Percentiles rank a stretch among this genome's conserved stretches.
phyloP scores from a whole-genome alignment of 164 flowering plant genomes.

The Chimonanthus praecox region DNA sequence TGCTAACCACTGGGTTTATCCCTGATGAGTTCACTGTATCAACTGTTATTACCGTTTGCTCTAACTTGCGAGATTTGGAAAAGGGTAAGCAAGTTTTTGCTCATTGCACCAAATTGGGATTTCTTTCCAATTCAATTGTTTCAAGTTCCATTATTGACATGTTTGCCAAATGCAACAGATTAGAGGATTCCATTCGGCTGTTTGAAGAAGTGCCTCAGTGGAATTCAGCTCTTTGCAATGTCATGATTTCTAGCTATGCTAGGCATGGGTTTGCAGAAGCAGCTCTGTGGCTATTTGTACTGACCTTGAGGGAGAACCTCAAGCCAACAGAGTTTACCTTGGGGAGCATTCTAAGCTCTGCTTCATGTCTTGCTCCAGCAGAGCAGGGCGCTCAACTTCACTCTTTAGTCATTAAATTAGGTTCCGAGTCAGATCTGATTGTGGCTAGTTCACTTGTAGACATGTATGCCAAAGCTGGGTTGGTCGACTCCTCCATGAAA shows the following conservation, averaged over 20 bases:
- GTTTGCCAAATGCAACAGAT: slow-evolving; percentile 68
- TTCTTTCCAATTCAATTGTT: slow-evolving; percentile 50
- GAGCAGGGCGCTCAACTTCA: slow-evolving; percentile 54
- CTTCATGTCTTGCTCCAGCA: slow-evolving; percentile 20
- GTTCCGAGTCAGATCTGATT: slow-evolving; percentile 36
- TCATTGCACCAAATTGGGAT: slow-evolving; percentile 46
- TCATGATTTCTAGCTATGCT: slow-evolving; percentile 56
- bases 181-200: slow-evolving; percentile 44
- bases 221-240: slow-evolving; percentile 47
- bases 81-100: slow-evolving; percentile 57
- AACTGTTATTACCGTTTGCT: slow-evolving; percentile 33
- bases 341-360: slow-evolving; percentile 37
- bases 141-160: slow-evolving; percentile 65
- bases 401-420: slow-evolving; percentile 43
- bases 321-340: slow-evolving; percentile 51
- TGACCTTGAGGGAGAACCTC: slow-evolving; percentile 28
- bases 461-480: slow-evolving; percentile 49
- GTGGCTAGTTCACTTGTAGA: slow-evolving; percentile 55
- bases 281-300: slow-evolving; percentile 38
- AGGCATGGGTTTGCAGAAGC: slow-evolving; percentile 31
- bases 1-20: slow-evolving; percentile 23
- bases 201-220: slow-evolving; percentile 36
- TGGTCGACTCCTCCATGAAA: slow-evolving; percentile 29
- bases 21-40: slow-evolving; percentile 55
- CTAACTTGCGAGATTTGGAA: slow-evolving; percentile 36